Evolutionary conservation across 257 asterid species (phyloP).

Genomic region (Solanum tarapatanum): DNA sequence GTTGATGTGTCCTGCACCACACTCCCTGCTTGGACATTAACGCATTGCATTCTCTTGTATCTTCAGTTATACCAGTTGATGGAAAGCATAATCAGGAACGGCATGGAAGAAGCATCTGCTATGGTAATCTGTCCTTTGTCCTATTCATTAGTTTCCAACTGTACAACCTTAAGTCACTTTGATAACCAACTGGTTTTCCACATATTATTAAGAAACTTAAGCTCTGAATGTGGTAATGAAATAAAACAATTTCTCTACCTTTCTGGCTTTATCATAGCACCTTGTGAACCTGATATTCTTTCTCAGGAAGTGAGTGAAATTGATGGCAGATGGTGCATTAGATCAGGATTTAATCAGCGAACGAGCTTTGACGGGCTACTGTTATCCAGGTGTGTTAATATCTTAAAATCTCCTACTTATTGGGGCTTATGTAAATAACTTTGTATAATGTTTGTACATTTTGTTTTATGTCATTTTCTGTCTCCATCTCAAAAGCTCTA

Average conservation of each 20-base stretch:
- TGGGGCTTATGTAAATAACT: background rate
- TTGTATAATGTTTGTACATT: background rate
- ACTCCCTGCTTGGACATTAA: background rate
- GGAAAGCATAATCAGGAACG: constrained; percentile 71
- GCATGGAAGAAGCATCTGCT: constrained; percentile 39
- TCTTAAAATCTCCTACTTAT: constrained; percentile 8
- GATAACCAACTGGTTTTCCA: background rate
- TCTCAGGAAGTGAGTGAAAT: constrained; percentile 59
- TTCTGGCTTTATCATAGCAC: background rate
- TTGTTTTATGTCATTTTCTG: background rate
- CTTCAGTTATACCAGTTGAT: constrained; percentile 63
- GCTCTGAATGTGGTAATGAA: background rate
- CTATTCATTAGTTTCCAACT: background rate
- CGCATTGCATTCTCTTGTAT: constrained; percentile 7
- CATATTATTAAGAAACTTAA: background rate
- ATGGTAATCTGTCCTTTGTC: constrained; percentile 33
- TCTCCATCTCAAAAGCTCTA: background rate
- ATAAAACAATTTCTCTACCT: background rate
- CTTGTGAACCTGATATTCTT: background rate
- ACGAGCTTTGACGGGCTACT: constrained; percentile 66
- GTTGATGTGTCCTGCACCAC: background rate
- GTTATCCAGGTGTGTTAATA: constrained; percentile 61
- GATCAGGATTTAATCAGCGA: constrained; percentile 32
- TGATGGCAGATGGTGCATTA: constrained; percentile 94
- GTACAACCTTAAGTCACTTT: background rate